A percentile compares a stretch with the other conserved stretches of the same genome.
Conservation (phyloP, 1,284 basidiomycete genomes). For the Malassezia pachydermatis region DNA sequence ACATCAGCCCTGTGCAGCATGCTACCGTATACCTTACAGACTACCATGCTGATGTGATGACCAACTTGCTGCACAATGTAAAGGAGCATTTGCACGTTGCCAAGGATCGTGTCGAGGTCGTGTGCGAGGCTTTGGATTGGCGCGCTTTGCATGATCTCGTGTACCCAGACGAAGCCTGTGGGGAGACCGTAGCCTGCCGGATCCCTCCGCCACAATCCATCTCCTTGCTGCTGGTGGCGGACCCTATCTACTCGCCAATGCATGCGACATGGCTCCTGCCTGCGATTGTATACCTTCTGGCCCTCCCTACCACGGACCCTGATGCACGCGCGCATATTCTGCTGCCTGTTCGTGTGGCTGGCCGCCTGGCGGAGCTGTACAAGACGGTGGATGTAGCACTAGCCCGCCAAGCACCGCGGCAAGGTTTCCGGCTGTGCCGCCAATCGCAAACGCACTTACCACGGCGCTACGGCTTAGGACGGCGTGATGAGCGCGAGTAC, state of each 20-base stretch:
- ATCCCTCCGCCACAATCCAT: conserved; percentile 7
- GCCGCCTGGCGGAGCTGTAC: conserved; percentile 14
- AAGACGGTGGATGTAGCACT: conserved; percentile 14
- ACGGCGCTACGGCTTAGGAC: conserved; percentile 9
- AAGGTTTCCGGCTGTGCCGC: conserved; percentile 4
- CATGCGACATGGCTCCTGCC: conserved; percentile 15
- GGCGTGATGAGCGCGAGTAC: conserved; percentile 16
- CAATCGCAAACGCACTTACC: conserved; percentile 1
- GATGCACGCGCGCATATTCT: conserved; percentile 16
- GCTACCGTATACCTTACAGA: conserved; percentile 14
- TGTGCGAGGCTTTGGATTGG: conserved; percentile 16
- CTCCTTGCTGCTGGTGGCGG: conserved; percentile 13
- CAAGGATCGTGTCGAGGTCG: not conserved
- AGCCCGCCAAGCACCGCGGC: not conserved
- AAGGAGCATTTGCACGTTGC: conserved; percentile 3
- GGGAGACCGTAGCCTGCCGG: conserved; percentile 5
- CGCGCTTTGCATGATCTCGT: conserved; percentile 6
- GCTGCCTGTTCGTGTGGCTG: conserved; percentile 13
- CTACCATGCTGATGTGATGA: conserved; percentile 17
- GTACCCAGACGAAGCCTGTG: conserved; percentile 5
- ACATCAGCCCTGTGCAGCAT: not conserved
- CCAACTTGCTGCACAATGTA: conserved; percentile 15
- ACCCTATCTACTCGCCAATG: conserved; percentile 14
- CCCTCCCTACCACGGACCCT: conserved; percentile 11
- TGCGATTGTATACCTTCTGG: conserved; percentile 13